phyloP scores from a whole-genome alignment of 345 rosid species.

The Bretschneidera sinensis region DNA sequence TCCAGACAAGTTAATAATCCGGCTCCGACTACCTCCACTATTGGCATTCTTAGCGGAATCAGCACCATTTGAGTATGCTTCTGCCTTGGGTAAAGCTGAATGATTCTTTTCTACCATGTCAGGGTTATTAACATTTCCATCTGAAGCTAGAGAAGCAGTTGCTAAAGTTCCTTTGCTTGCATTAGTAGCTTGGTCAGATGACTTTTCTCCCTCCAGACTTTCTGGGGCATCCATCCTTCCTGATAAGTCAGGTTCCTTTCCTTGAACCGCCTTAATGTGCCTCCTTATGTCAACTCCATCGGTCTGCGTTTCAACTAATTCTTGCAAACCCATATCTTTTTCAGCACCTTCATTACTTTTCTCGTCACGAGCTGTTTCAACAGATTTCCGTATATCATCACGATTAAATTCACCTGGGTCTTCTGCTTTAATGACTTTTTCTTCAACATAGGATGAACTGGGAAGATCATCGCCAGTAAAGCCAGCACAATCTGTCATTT shows the following conservation, averaged over 20 bases:
- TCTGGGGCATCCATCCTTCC: constrained; percentile 24
- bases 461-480: constrained; percentile 18
- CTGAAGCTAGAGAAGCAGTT: constrained; percentile 27
- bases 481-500: constrained; percentile 19
- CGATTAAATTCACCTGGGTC: constrained; percentile 26
- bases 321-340: constrained; percentile 26
- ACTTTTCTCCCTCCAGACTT: constrained; percentile 25
- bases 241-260: constrained; percentile 21
- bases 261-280: constrained; percentile 15
- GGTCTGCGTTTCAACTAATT: constrained; percentile 24
- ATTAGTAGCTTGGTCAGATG: constrained; percentile 27
- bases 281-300: constrained; percentile 22
- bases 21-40: constrained; percentile 45
- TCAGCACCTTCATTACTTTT: constrained; percentile 14
- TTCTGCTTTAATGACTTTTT: constrained; percentile 21
- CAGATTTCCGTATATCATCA: constrained; percentile 15
- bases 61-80: constrained; percentile 31
- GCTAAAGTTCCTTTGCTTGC: constrained; percentile 32
- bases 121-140: constrained; percentile 27
- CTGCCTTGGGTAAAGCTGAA: constrained; percentile 33
- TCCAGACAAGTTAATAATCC: constrained; percentile 53
- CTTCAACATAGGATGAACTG: constrained; percentile 25
- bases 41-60: constrained; percentile 35
- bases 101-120: constrained; percentile 32
- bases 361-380: constrained; percentile 19